These are phyloP conservation scores for Endocalyx cinctus DNA, from an alignment of 2,329 filamentous ascomycete genomes.

Conservation along the genomic window DNA sequence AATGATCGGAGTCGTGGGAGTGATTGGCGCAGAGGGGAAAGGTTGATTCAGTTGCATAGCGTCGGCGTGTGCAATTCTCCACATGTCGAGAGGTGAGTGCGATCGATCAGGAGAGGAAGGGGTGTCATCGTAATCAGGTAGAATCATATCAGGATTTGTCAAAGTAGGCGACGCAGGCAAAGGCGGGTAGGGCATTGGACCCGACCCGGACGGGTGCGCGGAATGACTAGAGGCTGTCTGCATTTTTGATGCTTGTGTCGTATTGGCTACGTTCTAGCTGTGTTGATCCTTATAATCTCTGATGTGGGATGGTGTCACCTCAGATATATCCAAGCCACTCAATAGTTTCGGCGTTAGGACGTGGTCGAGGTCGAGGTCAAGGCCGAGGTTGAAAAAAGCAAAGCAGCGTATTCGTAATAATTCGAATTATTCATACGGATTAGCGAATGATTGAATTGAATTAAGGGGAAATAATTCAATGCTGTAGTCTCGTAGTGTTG, in stretches of 20 bases:
- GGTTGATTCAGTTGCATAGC: slow-evolving; percentile 35
- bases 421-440: no score
- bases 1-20: slow-evolving; percentile 59
- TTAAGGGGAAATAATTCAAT: no score
- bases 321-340: no score
- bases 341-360: no score
- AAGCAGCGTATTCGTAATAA: no score
- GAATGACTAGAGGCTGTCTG: slow-evolving; percentile 18
- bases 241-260: slow-evolving; percentile 13
- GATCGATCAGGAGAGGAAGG: slow-evolving; percentile 48
- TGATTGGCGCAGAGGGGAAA: slow-evolving; percentile 39
- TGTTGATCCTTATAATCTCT: slow-evolving; percentile 3
- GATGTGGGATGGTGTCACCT: no score
- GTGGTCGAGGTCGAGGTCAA: no score
- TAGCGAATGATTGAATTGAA: no score
- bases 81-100: slow-evolving; percentile 47
- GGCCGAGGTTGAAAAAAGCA: no score
- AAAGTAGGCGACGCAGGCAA: slow-evolving; percentile 75
- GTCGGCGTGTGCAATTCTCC: slow-evolving; percentile 41
- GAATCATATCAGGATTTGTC: slow-evolving; percentile 91
- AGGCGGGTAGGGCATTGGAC: slow-evolving; percentile 35
- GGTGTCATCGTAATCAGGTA: slow-evolving; percentile 67
- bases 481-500: no score
- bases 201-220: slow-evolving; percentile 16
- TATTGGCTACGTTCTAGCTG: slow-evolving; percentile 9